Percentiles rank a stretch among this genome's conserved stretches.
Evolutionary conservation across 257 asterid species (phyloP).

Genomic region (Solanum acaule): DNA sequence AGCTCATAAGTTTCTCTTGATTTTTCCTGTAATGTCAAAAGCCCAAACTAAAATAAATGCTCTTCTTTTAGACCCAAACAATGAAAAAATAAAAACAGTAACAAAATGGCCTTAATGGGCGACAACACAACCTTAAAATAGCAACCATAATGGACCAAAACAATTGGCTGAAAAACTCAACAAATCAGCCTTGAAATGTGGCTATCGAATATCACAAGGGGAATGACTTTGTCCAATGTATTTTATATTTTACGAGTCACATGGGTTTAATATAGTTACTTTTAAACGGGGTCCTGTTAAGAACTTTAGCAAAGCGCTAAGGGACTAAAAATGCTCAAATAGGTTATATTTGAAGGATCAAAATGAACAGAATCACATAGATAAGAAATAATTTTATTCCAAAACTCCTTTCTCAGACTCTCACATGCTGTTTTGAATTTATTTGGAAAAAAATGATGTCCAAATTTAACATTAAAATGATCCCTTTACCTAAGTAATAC

Average conservation of each 20-base stretch:
- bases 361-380: background rate
- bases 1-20: slow-evolving; percentile 6
- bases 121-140: background rate
- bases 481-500: background rate
- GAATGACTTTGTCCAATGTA: background rate
- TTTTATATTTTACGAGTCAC: background rate
- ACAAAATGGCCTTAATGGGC: too few relatives aligned
- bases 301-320: background rate
- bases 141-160: background rate
- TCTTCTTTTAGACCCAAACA: background rate
- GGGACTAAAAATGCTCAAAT: background rate
- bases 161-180: background rate
- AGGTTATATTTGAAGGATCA: background rate
- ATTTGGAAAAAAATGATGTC: background rate
- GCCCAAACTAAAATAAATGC: background rate
- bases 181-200: background rate
- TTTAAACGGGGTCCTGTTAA: background rate
- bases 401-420: background rate
- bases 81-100: background rate
- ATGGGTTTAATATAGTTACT: background rate
- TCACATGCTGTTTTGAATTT: background rate
- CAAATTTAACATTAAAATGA: background rate
- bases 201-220: background rate
- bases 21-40: slow-evolving; percentile 10
- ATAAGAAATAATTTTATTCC: background rate